phyloP scores from a whole-genome alignment of 352 stramenopile species.

The Pythium diclinum region DNA sequence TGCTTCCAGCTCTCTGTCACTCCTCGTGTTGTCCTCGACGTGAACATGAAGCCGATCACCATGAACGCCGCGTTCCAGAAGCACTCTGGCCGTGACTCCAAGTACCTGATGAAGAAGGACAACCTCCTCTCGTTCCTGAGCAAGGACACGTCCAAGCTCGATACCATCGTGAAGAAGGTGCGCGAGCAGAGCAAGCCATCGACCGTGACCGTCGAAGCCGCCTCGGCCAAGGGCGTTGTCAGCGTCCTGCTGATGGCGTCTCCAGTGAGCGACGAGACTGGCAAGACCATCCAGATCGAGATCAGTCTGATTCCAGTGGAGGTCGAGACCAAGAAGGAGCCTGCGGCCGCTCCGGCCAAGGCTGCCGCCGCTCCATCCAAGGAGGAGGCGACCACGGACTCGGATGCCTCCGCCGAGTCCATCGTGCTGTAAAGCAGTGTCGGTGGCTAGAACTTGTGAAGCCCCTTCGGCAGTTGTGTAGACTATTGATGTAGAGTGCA shows the following conservation, averaged over 20 bases:
- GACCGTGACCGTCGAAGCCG: conserved; percentile 36
- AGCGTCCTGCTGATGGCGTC: conserved; percentile 46
- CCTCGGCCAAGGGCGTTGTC: conserved; percentile 24
- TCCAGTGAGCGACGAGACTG: conserved; percentile 39
- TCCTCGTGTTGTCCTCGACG: conserved; percentile 46
- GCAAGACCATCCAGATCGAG: conserved; percentile 58
- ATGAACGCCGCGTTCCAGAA: conserved; percentile 61
- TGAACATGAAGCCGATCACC: conserved; percentile 48
- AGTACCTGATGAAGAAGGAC: conserved; percentile 58
- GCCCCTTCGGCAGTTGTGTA: conserved; percentile 5
- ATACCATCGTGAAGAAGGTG: conserved; percentile 44
- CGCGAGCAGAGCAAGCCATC: conserved; percentile 43
- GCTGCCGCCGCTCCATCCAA: neutral
- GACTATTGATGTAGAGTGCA: conserved; percentile 16
- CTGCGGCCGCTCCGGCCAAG: neutral
- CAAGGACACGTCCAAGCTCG: conserved; percentile 40
- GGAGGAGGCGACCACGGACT: conserved; percentile 6
- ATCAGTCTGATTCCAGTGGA: conserved; percentile 53
- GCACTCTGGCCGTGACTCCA: conserved; percentile 42
- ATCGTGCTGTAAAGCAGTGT: conserved; percentile 15
- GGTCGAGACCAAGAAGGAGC: conserved; percentile 12
- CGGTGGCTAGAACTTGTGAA: conserved; percentile 5
- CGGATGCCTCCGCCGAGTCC: conserved; percentile 6
- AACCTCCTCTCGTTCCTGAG: conserved; percentile 48
- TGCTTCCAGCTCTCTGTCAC: conserved; percentile 69